A percentile compares a stretch with the other conserved stretches of the same genome.
Evolutionary conservation across 305 asterid species (phyloP).

Genomic region (Nicotiana rustica): DNA sequence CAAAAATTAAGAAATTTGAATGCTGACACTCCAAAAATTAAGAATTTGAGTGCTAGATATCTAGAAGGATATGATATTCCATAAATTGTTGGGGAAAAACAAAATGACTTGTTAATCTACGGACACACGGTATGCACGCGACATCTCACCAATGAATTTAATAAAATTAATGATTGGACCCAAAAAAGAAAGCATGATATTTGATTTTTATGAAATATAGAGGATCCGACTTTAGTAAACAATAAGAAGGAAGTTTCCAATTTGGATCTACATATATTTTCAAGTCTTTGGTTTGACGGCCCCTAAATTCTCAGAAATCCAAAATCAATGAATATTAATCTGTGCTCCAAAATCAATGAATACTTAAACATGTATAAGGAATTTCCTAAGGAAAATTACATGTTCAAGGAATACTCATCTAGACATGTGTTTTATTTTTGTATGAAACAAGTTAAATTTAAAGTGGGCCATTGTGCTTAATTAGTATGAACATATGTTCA

Average conservation of each 20-base stretch:
- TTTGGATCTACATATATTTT: not conserved
- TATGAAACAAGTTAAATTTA: not conserved
- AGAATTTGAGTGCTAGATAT: not conserved
- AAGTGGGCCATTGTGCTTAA: not conserved
- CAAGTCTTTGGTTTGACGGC: slow-evolving; percentile 2
- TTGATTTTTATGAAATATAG: not conserved
- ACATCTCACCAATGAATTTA: not conserved
- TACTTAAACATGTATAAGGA: not conserved
- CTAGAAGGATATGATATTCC: not conserved
- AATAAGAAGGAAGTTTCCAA: not conserved
- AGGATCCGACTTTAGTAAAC: not conserved
- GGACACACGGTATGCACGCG: not conserved
- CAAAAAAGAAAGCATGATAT: not conserved
- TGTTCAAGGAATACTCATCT: not conserved
- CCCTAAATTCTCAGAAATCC: not conserved
- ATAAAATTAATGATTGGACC: not conserved
- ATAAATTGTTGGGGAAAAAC: not conserved
- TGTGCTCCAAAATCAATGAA: not conserved
- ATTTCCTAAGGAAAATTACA: not conserved
- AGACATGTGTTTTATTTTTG: not conserved
- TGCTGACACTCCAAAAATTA: not conserved
- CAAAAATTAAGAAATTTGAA: no score
- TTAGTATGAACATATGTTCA: not conserved
- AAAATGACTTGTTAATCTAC: not conserved
- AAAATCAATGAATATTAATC: not conserved